Evolutionary conservation across 176 grass and related monocot species (phyloP), one percentile per base, ranked within the genome.

Genomic region (Cymbopogon citratus): DNA sequence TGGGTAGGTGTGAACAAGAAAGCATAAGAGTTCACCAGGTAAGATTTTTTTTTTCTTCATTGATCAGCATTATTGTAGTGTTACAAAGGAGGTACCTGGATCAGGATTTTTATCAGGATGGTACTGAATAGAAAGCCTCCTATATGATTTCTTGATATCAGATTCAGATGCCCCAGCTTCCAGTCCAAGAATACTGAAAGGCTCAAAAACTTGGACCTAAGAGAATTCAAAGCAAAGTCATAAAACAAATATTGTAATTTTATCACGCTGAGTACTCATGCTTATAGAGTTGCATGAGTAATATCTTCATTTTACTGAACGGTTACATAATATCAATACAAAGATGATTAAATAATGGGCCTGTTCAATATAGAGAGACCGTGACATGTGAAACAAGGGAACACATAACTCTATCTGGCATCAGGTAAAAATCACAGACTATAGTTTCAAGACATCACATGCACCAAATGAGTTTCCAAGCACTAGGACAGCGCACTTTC

Each of bases 61-160:
- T 63, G n/a, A 65, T 24, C 7, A 59, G 1, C 26, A 73, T 23
- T 24, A 59, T 59, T 59, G 4, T 61, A 51, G 1, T 27, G 72
- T 69, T 15, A 48, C 29, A 72, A 63, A 24, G 28, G 7, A 23
- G 4, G 2, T 83, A 98, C 95, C 95, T 87, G 96, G 96, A 79
- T 99, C 93, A 34, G 96, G 96, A 89, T 99, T 99, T 91, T 99
- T 99, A 82, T 99, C 96, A 81, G 96, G 96, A 87, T 99, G 96
- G 70, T 99, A 99, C 72, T 91, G 70, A 84, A 99, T 94, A 74
- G 96, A 99, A 43, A 99, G 92, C 63, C 87, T 95, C 80, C 96
- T 86, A 48, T 99, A 99, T 3, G 96, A 91, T 80, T 99, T 99
- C 77, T 91, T 99, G 78, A 99, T 95, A 45, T 99, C 93, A 24